Evolutionary conservation across 106 monocot species (phyloP), one percentile per base, ranked within the genome.

Genomic region (Phalaenopsis equestris): DNA sequence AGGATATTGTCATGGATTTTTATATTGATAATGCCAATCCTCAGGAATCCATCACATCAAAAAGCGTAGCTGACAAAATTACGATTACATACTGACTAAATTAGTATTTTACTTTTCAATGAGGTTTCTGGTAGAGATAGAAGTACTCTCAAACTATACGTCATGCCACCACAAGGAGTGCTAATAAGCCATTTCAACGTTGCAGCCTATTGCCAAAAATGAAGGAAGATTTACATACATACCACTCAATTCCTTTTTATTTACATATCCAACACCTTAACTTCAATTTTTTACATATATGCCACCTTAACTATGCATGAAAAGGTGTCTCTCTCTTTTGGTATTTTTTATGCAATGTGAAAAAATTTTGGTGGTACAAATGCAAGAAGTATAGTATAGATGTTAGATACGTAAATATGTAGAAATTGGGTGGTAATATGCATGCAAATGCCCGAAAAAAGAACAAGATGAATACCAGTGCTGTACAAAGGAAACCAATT

Each of bases 401-500:
- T 30, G 30, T 30, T 30, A 30, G 30, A 30, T 30, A 30, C 30
- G 30, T 30, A 30, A 30, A 30, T 0, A 30, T 30, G 30, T 30
- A 30, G 30, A 30, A 30, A 30, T 30, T 30, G 30, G 30, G 30
- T 30, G 30, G 30, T 30, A 30, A 30, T 30, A 0, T 30, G 30
- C 30, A 30, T 30, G 30, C 30, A 30, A 30, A 30, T 30, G 38
- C 9, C 36, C 37, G 37, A 8, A 72, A 52, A 38, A 72, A 14
- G 38, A 36, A 11, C 4, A 12, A 72, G 72, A 58, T 68, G 73
- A 90, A 70, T 79, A 97, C 97, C 97, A 92, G 49, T 88, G 90
- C 42, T 82, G 82, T 84, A 92, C 67, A 73, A 94, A 97, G n/a
- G 76, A 75, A 38, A 88, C 83, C 80, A 94, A 78, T 76, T 90